phyloP scores from a whole-genome alignment of 306 rosid genomes.

The Hylodesmum podocarpum region DNA sequence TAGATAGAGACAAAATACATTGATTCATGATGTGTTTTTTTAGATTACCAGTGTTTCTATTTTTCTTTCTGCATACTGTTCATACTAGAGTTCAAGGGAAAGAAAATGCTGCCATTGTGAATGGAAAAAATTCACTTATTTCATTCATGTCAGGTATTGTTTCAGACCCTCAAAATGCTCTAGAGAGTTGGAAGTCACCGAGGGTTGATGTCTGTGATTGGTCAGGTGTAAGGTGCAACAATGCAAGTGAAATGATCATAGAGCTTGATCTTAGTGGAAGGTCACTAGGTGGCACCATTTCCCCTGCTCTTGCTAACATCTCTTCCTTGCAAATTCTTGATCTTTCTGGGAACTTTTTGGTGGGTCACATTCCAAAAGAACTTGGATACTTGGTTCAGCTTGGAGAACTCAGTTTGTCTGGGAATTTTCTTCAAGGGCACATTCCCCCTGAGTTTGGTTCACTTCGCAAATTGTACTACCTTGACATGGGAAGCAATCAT shows the following conservation, averaged over 20 bases:
- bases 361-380: constrained; percentile 72
- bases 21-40: constrained; percentile 37
- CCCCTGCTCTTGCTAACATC: constrained; percentile 69
- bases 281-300: constrained; percentile 65
- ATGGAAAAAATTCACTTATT: constrained; percentile 55
- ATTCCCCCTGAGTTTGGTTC: constrained; percentile 66
- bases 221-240: constrained; percentile 78
- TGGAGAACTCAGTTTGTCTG: constrained; percentile 59
- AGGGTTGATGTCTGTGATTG: constrained; percentile 63
- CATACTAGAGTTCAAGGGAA: constrained; percentile 28
- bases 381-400: constrained; percentile 60
- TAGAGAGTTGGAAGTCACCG: constrained; percentile 58
- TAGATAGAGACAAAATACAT: constrained; percentile 16
- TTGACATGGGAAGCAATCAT: constrained; percentile 70
- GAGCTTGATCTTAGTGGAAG: constrained; percentile 79
- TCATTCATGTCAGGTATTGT: constrained; percentile 70
- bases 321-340: constrained; percentile 74
- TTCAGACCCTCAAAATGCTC: constrained; percentile 60
- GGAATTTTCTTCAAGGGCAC: constrained; percentile 58
- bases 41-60: constrained; percentile 29
- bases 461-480: constrained; percentile 62
- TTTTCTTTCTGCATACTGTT: constrained; percentile 34
- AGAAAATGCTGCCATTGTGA: constrained; percentile 35
- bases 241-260: constrained; percentile 48
- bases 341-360: constrained; percentile 65